phyloP scores from a whole-genome alignment of 75 land plant species.

The Larix kaempferi region DNA sequence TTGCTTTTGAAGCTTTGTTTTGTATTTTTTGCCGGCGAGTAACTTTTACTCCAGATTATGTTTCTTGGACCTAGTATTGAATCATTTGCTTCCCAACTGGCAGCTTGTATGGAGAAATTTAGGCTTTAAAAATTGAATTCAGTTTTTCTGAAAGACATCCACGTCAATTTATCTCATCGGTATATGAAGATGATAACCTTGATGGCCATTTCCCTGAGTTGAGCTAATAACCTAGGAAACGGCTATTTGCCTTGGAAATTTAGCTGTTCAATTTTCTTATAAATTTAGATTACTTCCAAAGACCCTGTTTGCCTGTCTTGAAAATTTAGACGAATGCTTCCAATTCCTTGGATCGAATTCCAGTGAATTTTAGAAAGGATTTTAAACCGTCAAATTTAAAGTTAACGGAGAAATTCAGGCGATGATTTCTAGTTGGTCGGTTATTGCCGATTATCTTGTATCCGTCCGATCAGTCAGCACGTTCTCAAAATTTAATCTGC shows the following conservation, averaged over 20 bases:
- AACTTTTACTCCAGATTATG: neutral
- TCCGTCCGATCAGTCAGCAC: neutral
- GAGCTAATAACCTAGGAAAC: neutral
- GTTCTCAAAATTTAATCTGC: neutral
- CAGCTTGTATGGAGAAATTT: neutral
- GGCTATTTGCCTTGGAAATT: neutral
- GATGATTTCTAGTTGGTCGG: neutral
- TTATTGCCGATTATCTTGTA: neutral
- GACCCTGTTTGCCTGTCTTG: neutral
- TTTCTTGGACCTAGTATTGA: neutral
- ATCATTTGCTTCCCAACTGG: neutral
- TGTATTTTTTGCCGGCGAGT: neutral
- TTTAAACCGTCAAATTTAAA: too few relatives aligned
- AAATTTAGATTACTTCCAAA: neutral
- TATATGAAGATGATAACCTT: neutral
- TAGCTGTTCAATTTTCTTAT: neutral
- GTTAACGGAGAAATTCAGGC: neutral
- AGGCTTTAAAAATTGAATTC: neutral
- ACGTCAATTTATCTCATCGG: neutral
- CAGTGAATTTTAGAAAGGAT: too few relatives aligned
- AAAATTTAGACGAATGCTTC: too few relatives aligned
- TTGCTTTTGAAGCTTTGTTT: neutral
- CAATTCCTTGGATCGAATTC: too few relatives aligned
- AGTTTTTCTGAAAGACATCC: neutral
- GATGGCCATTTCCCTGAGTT: neutral